A percentile compares a stretch with the other conserved stretches of the same genome.
Conservation (phyloP, 495 filamentous ascomycete species). For the Physcia stellaris region DNA sequence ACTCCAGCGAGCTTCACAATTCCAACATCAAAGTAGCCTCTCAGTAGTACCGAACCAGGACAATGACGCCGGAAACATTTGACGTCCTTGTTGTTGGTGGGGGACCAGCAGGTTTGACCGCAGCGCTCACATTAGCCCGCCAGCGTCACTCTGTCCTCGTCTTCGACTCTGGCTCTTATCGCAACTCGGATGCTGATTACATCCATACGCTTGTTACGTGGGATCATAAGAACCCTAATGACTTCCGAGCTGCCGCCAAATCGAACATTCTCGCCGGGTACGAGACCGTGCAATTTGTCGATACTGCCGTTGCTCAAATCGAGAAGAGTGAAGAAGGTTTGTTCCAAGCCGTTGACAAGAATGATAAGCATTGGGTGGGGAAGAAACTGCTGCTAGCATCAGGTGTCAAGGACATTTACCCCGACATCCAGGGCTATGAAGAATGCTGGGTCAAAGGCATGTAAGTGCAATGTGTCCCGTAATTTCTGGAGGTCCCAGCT, state of each 20-base stretch:
- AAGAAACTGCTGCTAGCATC: conserved; percentile 36
- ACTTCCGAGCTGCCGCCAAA: conserved; percentile 25
- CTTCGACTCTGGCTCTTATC: conserved; percentile 35
- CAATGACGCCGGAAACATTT: too few relatives aligned
- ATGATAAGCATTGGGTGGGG: conserved; percentile 22
- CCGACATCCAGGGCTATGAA: conserved; percentile 23
- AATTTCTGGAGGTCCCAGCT: too few relatives aligned
- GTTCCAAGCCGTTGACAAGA: conserved; percentile 24
- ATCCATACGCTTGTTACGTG: conserved; percentile 40
- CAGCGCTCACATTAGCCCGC: conserved; percentile 33
- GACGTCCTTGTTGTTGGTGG: conserved; percentile 44
- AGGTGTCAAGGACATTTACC: conserved; percentile 26
- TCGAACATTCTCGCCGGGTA: conserved; percentile 30
- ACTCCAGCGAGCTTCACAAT: too few relatives aligned
- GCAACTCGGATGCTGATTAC: conserved; percentile 28
- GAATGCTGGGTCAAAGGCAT: conserved; percentile 21
- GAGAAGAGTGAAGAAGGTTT: conserved; percentile 11
- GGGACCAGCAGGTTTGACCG: conserved; percentile 41
- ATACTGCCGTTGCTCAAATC: conserved; percentile 18
- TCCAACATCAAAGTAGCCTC: too few relatives aligned
- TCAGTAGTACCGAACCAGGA: too few relatives aligned
- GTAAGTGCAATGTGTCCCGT: too few relatives aligned
- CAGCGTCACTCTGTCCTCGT: conserved; percentile 31
- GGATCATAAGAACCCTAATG: conserved; percentile 30
- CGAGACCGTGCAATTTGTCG: conserved; percentile 23